Evolutionary conservation across 2,329 filamentous ascomycete genomes (phyloP).

Genomic region (Cladosporium sp.): DNA sequence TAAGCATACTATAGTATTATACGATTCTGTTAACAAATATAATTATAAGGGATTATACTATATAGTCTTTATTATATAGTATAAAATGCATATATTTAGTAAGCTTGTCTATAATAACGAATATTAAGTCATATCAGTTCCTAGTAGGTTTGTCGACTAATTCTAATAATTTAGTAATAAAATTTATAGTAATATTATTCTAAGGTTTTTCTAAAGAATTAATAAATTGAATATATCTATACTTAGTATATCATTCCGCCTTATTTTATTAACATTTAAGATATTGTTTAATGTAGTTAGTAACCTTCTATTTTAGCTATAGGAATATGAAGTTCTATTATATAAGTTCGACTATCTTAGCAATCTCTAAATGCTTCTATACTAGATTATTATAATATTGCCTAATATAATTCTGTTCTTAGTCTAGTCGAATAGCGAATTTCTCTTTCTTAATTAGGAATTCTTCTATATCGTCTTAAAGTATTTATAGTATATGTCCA

Average conservation of each 20-base stretch:
- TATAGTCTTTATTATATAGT: slow-evolving; percentile 2
- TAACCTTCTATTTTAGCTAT: background rate
- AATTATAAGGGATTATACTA: background rate
- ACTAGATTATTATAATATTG: background rate
- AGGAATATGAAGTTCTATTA: background rate
- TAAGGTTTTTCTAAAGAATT: background rate
- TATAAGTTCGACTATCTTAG: slow-evolving; percentile 2
- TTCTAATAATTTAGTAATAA: slow-evolving; percentile 5
- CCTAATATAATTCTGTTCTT: background rate
- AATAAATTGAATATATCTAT: background rate
- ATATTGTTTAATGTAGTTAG: background rate
- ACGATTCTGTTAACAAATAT: background rate
- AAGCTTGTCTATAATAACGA: background rate
- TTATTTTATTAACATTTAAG: background rate
- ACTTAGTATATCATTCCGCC: background rate
- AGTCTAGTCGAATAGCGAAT: background rate
- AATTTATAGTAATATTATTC: slow-evolving; percentile 7
- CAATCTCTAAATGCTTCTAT: background rate
- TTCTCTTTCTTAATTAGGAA: background rate
- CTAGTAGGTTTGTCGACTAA: background rate
- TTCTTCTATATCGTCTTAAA: background rate
- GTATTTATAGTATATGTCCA: background rate
- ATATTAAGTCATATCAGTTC: background rate
- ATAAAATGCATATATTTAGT: slow-evolving; percentile 5
- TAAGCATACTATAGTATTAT: background rate